Base-by-base conservation (phyloP, 345 rosid species). In the Nephelium lappaceum region DNA sequence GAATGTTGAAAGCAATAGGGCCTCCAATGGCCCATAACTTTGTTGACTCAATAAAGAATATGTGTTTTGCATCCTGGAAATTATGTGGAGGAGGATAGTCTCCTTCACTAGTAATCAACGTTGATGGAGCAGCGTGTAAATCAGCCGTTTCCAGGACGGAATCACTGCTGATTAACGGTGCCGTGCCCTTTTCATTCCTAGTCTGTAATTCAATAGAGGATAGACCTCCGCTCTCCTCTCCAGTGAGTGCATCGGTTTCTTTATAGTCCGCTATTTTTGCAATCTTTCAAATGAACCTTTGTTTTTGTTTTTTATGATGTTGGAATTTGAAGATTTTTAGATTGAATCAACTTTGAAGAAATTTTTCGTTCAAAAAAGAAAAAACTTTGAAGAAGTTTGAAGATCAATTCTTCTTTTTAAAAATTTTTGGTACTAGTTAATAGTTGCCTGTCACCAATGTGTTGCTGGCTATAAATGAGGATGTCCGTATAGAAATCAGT, bases 1-100 rank as follows among this genome's bases (percentile, higher is more conserved):
- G 83, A 71, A 94, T 90, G 69, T 92, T 96, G 86, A 96, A 96
- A 2, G 97, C 97, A 60, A 95, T 95, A 0, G 99, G 99, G 18
- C 90, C 91, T 42, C 97, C 97, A 36, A 96, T 96, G 10, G 71
- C 79, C 99, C 99, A 96, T 11, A 96, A 78, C 84, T 88, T 96
- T 0, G 81, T 69, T 0, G 97, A 79, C 79, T 96, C 99, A 38
- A 85, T 45, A 15, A 73, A 53, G 63, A 85, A 89, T 11, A 94
- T 83, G 39, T 78, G 31, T 58, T 86, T 89, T 0, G 86, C 97
- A 61, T 92, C 96, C 16, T 66, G 69, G 18, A 88, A 81, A 74
- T 67, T 82, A 47, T 74, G 61, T 11, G 91, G 39, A 0, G 91
- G 88, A 72, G 92, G 91, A 41, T 88, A 93, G 67, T 95, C 98